Percentiles rank a stretch among this genome's conserved stretches.
phyloP scores from a whole-genome alignment of 176 grass and related monocot genomes.

The Typha latifolia region DNA sequence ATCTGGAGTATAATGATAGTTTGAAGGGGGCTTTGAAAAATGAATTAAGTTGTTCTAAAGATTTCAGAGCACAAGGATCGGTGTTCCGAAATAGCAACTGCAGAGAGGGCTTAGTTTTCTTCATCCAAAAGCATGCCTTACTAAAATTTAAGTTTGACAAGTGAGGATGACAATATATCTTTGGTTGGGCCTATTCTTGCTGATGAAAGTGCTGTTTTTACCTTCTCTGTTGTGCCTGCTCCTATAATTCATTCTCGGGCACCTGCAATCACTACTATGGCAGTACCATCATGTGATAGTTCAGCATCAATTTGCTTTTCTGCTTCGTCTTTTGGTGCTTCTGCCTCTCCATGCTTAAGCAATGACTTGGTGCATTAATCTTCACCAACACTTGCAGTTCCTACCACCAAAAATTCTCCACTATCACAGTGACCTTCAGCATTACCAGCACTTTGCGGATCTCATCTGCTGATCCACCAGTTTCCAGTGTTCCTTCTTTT shows the following conservation, averaged over 20 bases:
- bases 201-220: slow-evolving; percentile 25
- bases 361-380: slow-evolving; percentile 35
- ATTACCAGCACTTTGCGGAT: too few relatives aligned
- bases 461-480: slow-evolving; percentile 12
- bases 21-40: slow-evolving; percentile 15
- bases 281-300: not conserved
- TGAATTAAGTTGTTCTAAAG: slow-evolving; percentile 11
- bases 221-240: slow-evolving; percentile 30
- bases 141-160: slow-evolving; percentile 26
- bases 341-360: slow-evolving; percentile 27
- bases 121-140: slow-evolving; percentile 10
- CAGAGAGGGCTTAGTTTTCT: slow-evolving; percentile 12
- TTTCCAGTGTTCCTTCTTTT: slow-evolving; percentile 13
- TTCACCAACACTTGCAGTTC: slow-evolving; percentile 15
- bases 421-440: not conserved
- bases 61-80: not conserved
- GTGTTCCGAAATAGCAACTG: slow-evolving; percentile 4
- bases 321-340: slow-evolving; percentile 35
- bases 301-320: slow-evolving; percentile 12
- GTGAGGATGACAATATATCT: slow-evolving; percentile 30
- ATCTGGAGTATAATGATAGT: slow-evolving; percentile 45
- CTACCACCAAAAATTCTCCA: slow-evolving; percentile 7
- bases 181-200: slow-evolving; percentile 7
- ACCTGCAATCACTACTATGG: slow-evolving; percentile 12
- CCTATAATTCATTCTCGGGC: slow-evolving; percentile 7